A percentile compares a stretch with the other conserved stretches of the same genome.
phyloP scores from a whole-genome alignment of 2,329 filamentous ascomycete species.

The Setomelanomma holmii region DNA sequence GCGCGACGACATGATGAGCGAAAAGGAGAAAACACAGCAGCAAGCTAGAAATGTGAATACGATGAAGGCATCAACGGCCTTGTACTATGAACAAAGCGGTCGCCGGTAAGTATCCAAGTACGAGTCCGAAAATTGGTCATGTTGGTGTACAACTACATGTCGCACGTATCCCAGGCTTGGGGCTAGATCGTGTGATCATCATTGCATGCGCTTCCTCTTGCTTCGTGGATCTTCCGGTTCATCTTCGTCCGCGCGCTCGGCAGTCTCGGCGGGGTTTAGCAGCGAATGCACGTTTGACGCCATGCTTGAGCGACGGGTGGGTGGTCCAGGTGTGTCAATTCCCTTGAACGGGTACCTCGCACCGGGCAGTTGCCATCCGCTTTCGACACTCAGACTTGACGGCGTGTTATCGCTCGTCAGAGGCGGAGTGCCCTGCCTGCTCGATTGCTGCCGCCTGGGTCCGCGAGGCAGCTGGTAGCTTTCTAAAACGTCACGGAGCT shows the following conservation, averaged over 20 bases:
- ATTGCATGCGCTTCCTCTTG: conserved; percentile 62
- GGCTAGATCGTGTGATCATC: conserved; percentile 12
- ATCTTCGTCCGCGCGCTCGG: conserved; percentile 70
- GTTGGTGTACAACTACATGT: no score
- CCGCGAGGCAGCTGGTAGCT: conserved; percentile 69
- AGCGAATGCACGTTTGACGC: conserved; percentile 72
- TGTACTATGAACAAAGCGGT: background rate
- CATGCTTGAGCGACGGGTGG: conserved; percentile 74
- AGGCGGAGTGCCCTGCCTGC: conserved; percentile 63
- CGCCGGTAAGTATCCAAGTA: conserved; percentile 8
- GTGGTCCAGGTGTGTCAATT: conserved; percentile 63
- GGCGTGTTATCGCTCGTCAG: conserved; percentile 57
- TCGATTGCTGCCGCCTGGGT: conserved; percentile 56
- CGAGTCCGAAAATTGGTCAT: conserved; percentile 12
- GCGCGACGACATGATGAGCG: background rate
- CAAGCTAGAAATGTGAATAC: background rate
- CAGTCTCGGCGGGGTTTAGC: conserved; percentile 72
- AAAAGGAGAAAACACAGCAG: background rate
- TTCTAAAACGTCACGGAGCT: conserved; percentile 73
- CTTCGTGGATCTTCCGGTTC: conserved; percentile 64
- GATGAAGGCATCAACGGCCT: background rate
- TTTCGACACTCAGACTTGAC: conserved; percentile 59
- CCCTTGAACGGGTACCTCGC: conserved; percentile 57
- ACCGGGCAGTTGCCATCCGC: conserved; percentile 63
- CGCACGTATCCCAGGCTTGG: no score